Evolutionary conservation across 768 basidiomycete species (phyloP), one percentile per base, ranked within the genome.

Genomic region (Kwoniella pini): DNA sequence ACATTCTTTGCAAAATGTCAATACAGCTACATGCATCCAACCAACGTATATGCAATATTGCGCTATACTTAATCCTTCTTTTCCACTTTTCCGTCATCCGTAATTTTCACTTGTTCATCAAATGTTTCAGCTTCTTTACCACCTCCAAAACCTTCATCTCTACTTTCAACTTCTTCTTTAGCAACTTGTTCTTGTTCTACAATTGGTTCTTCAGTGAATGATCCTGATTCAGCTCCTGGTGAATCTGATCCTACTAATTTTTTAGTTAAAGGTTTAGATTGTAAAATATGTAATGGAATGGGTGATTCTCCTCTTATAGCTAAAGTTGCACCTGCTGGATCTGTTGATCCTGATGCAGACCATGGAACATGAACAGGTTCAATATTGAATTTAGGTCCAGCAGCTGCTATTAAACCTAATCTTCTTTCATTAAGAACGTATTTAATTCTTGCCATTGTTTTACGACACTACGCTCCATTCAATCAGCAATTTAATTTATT

Each of bases 381-480:
- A n/a, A 44, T 12, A 11, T 45, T 40, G 50, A 64, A 31, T 52
- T 45, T 31, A 36, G 73, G 71, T 57, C 56, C 62, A 28, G 74
- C 71, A 9, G 90, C 90, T 11, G 87, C 85, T 63, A 89, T 85
- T 63, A 91, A 89, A 9, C 90, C 91, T 22, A 91, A 76, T 44
- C 93, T 84, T 33, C 96, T 87, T 75, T 98, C 94, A 72, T 91
- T 91, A 49, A 97, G 81, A 21, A 97, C 86, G 60, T 84, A 86
- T 78, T 98, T 98, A 78, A 98, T 91, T 19, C 91, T 86, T n/a
- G 90, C 91, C 92, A 96, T 95, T 19, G 90, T 88, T 82, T 93
- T 95, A 21, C 89, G 88, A 79, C 87, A 88, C 92, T 96, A 65
- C 28, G 4, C 6, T 17, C 39, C 11, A 5, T 24, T 28, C 24